Evolutionary conservation across 495 filamentous ascomycete species (phyloP), one percentile per base, ranked within the genome.

Genomic region (Lichina pygmaea): DNA sequence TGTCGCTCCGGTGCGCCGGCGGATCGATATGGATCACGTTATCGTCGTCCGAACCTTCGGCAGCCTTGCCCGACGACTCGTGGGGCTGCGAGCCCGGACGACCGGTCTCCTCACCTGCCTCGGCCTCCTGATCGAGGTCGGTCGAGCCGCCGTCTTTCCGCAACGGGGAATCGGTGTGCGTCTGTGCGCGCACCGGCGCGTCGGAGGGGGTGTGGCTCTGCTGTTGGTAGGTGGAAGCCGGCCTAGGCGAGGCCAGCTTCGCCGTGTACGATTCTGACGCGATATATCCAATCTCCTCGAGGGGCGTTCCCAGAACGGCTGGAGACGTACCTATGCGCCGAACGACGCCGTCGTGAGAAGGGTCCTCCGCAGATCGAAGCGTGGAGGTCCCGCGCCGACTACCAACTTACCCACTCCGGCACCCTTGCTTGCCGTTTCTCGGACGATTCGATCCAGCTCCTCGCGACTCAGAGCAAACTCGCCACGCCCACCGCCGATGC

Each of bases 381-480:
- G 41, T 33, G 12, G 13, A 39, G 11, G 13, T 10, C 13, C 9
- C 7, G 2, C 38, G 24, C 11, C 34, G 12, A 34, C 33, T 41
- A 38, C 16, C 13, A 41, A 58, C 56, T 60, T 64, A 81, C 75
- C 76, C 56, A 74, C 58, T 53, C 75, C 77, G 56, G 73, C 64
- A 41, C 76, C 76, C 50, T 64, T 66, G 50, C 63, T 70, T 36
- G 69, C 70, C 34, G 78, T 80, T 41, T 82, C 67, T 41, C 72
- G 66, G 43, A 95, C 86, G 50, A 93, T 75, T 62, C 82, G 84
- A 60, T 92, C 91, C 53, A 99, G 63, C 53, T 93, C 81, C 40
- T 84, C 81, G 49, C 80, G 85, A 58, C 81, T 92, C 71, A 93
- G 65, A 48, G 82, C 84, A 66, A 77, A 89, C 61, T 86, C 77